Conservation (phyloP, 1,284 basidiomycete genomes). For the Phenoliferia sp. region DNA sequence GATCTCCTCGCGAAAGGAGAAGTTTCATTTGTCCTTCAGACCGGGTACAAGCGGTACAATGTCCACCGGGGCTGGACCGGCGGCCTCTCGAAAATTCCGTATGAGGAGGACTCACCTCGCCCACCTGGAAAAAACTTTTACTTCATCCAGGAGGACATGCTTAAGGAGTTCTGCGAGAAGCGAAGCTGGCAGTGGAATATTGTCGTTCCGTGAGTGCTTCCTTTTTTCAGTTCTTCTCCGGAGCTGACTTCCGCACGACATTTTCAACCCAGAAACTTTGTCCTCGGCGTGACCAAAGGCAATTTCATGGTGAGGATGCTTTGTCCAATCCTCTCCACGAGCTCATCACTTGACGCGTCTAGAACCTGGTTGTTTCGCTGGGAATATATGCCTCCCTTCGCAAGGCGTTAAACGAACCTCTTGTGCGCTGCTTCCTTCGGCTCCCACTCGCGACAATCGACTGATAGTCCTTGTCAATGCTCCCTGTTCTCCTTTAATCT, state of each 20-base stretch:
- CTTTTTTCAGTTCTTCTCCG: no score
- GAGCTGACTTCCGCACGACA: no score
- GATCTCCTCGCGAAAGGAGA: neutral
- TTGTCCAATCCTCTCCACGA: neutral
- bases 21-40: neutral
- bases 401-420: conserved; percentile 3
- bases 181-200: conserved; percentile 6
- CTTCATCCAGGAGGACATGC: conserved; percentile 14
- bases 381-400: conserved; percentile 1
- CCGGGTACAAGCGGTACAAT: conserved; percentile 8
- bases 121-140: conserved; percentile 9
- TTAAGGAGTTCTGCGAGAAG: neutral
- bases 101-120: conserved; percentile 2
- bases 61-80: neutral
- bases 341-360: neutral
- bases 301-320: neutral
- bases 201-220: neutral
- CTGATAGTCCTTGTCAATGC: neutral
- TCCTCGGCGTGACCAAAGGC: conserved; percentile 2
- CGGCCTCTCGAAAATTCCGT: conserved; percentile 1
- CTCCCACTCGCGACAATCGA: no score
- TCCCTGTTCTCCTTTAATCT: neutral
- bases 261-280: conserved; percentile 3
- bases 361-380: neutral
- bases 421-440: neutral